Base-by-base conservation (phyloP, 2,329 filamentous ascomycete genomes). In the Botryotinia globosa region DNA sequence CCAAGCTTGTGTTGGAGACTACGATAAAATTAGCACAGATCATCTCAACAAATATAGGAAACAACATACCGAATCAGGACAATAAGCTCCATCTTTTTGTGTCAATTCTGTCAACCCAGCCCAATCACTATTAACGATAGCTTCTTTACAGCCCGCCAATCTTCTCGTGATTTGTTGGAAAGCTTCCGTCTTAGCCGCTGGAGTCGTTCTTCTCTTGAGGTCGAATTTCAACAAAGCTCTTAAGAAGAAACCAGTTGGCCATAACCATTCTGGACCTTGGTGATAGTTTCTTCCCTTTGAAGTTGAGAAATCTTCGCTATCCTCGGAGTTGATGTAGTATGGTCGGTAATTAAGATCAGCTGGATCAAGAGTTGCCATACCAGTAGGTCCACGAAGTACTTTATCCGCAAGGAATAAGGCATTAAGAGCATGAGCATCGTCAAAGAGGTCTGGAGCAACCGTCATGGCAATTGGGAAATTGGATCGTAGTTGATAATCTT, bases 381-480 rank as follows among this genome's bases (percentile, higher is more conserved):
- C 96, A 1, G 91, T 92, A 0, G 96, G 96, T 0, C 95, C 96
- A 22, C 93, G 90, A 10, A 99, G 87, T 45, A 89, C 86, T 70
- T 88, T 86, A 81, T 99, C 97, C 0, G 93, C 93, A 61, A 96
- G 83, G 76, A 91, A 90, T 44, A 99, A 87, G 2, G 94, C 93
- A 72, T 89, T 85, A 74, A 97, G 87, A 10, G 95, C 97, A 79
- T 97, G 92, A 0, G 87, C 84, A 0, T 90, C 86, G 42, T 93
- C 88, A 81, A 99, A 99, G 22, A 99, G 88, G 39, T 93, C 91
- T 0, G 96, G 93, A 0, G 97, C 94, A 0, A 97, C 95, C 2
- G 92, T 89, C 96, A 99, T 98, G 77, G 95, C 94, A 76, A 99
- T 95, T 45, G 94, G 88, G 83, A 97, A 98, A 84, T 99, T 99